These are phyloP conservation scores for Diaporthe sp. DNA, from an alignment of 2,329 filamentous ascomycete species.

Conservation along the genomic window DNA sequence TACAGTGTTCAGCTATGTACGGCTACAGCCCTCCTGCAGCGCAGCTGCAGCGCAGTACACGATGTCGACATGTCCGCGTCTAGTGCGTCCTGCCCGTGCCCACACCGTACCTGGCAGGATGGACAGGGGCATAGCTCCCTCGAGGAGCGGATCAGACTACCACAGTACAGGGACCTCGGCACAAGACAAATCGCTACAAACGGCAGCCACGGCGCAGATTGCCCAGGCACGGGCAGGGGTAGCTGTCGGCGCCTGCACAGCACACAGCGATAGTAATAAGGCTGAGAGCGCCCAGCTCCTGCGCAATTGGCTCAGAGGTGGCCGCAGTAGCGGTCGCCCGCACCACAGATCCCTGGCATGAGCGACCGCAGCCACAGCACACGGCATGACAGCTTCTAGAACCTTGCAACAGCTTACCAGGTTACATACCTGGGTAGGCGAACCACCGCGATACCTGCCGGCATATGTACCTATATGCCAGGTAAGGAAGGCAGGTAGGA, in stretches of 20 bases:
- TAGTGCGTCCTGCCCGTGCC: neutral
- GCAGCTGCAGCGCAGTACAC: conserved; percentile 11
- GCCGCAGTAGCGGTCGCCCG: conserved; percentile 18
- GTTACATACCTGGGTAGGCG: neutral
- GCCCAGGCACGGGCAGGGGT: conserved; percentile 9
- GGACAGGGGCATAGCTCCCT: neutral
- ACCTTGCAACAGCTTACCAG: neutral
- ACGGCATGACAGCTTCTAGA: conserved; percentile 3
- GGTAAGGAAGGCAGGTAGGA: neutral
- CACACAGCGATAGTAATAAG: neutral
- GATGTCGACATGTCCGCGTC: conserved; percentile 20
- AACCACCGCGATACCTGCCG: neutral
- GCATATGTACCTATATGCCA: neutral
- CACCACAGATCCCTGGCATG: conserved; percentile 9
- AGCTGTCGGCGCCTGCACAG: neutral
- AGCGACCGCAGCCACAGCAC: neutral
- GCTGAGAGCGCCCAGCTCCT: conserved; percentile 12
- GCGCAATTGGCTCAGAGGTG: conserved; percentile 7
- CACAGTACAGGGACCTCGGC: conserved; percentile 13
- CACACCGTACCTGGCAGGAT: conserved; percentile 18
- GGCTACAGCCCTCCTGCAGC: neutral
- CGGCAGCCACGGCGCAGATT: neutral
- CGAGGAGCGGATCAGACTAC: neutral
- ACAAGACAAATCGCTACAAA: conserved; percentile 2
- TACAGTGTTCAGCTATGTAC: neutral